A percentile compares a stretch with the other conserved stretches of the same genome.
These are phyloP conservation scores for Ochetophila trinervis DNA, from an alignment of 306 rosid genomes.

Conservation along the genomic window DNA sequence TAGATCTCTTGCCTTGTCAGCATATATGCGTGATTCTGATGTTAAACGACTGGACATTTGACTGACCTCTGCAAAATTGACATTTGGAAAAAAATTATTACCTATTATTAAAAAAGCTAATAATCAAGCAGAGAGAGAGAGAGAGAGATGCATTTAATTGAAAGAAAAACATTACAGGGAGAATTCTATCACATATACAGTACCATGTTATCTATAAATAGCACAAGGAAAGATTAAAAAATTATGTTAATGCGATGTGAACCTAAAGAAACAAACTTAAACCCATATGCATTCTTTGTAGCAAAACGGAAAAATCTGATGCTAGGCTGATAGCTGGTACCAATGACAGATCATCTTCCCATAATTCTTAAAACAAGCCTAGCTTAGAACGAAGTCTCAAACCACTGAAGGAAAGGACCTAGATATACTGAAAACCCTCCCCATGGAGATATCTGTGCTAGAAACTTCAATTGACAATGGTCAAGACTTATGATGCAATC, in stretches of 20 bases:
- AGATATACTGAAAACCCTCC: no score
- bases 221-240: neutral
- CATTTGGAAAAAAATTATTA: constrained; percentile 21
- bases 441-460: no score
- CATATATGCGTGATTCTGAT: constrained; percentile 91
- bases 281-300: neutral
- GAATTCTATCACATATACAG: neutral
- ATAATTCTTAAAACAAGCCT: no score
- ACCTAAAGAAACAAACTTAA: neutral
- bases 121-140: neutral
- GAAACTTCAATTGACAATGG: no score
- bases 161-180: neutral
- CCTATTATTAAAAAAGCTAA: neutral
- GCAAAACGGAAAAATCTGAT: neutral
- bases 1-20: constrained; percentile 89
- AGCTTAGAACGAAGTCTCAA: no score
- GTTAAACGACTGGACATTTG: constrained; percentile 94
- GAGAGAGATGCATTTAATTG: neutral
- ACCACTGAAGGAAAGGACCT: no score
- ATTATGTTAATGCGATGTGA: neutral
- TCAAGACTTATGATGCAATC: no score
- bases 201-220: no score
- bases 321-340: neutral
- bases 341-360: no score
- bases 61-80: constrained; percentile 87